Percentiles rank a stretch among this genome's conserved stretches.
These are phyloP conservation scores for Sicyos baderoa DNA, from an alignment of 306 rosid genomes.

Conservation along the genomic window DNA sequence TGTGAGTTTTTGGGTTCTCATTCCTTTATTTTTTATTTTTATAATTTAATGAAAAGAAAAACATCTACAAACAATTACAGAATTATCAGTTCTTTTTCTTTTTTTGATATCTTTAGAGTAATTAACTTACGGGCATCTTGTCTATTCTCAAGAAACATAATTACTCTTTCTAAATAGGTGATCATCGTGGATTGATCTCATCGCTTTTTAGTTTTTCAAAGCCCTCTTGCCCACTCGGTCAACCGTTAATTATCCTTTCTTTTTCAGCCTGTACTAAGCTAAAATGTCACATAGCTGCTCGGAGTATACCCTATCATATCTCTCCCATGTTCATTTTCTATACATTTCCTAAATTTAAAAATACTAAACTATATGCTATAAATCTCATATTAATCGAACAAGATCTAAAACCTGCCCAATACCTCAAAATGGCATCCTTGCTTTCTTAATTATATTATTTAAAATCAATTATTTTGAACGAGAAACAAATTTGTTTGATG, in stretches of 20 bases:
- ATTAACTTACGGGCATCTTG: too few relatives aligned
- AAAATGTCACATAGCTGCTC: not conserved
- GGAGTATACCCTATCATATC: not conserved
- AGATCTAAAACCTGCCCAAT: not conserved
- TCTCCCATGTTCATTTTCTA: slow-evolving; percentile 2
- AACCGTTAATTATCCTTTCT: not conserved
- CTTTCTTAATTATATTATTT: not conserved
- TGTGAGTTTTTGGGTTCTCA: not conserved
- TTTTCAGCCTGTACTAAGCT: not conserved
- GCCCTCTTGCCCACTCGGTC: too few relatives aligned
- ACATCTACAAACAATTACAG: not conserved
- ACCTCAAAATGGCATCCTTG: not conserved
- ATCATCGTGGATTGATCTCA: too few relatives aligned
- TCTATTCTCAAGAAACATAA: too few relatives aligned
- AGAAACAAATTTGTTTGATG: too few relatives aligned
- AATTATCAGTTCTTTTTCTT: slow-evolving; percentile 4
- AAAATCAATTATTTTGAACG: not conserved
- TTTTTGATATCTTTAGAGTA: too few relatives aligned
- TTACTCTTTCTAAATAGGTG: too few relatives aligned
- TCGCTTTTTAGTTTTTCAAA: too few relatives aligned
- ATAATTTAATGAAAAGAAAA: not conserved
- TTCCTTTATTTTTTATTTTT: not conserved
- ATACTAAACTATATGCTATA: not conserved
- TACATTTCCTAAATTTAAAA: not conserved
- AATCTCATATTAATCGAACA: not conserved